phyloP scores from a whole-genome alignment of 2,329 filamentous ascomycete genomes.

The Cladosporium austrohemisphaericum region DNA sequence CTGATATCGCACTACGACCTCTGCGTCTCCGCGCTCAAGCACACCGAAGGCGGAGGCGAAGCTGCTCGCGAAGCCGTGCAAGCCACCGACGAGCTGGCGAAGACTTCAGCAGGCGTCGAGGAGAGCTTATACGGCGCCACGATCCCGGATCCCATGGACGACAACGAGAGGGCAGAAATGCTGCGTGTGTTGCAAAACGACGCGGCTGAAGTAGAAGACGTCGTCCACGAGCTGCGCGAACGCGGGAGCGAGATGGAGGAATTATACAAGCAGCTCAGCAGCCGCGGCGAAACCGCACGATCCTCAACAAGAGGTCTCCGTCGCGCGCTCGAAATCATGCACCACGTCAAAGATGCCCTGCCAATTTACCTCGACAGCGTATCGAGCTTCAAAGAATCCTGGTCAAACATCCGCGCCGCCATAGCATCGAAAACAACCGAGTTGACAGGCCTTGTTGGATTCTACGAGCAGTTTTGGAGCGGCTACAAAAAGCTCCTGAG shows the following conservation, averaged over 20 bases:
- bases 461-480: slow-evolving; percentile 81
- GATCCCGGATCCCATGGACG: slow-evolving; percentile 62
- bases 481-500: slow-evolving; percentile 82
- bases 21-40: slow-evolving; percentile 84
- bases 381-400: slow-evolving; percentile 59
- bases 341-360: slow-evolving; percentile 64
- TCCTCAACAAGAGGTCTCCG: slow-evolving; percentile 56
- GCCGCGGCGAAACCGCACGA: slow-evolving; percentile 58
- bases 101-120: slow-evolving; percentile 47
- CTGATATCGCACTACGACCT: slow-evolving; percentile 87
- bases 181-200: slow-evolving; percentile 74
- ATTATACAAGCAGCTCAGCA: slow-evolving; percentile 60
- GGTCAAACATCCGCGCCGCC: slow-evolving; percentile 69
- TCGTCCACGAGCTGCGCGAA: slow-evolving; percentile 66
- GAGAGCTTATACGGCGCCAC: slow-evolving; percentile 56
- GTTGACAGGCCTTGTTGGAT: slow-evolving; percentile 70
- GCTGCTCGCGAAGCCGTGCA: slow-evolving; percentile 40
- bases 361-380: slow-evolving; percentile 63
- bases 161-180: slow-evolving; percentile 77
- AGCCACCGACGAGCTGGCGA: slow-evolving; percentile 34
- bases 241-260: slow-evolving; percentile 73
- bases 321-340: slow-evolving; percentile 62
- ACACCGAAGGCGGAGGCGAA: slow-evolving; percentile 65
- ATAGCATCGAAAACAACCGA: slow-evolving; percentile 69
- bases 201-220: slow-evolving; percentile 59